Conservation (phyloP, 176 grass and related monocot species). For the Carex scoparia region DNA sequence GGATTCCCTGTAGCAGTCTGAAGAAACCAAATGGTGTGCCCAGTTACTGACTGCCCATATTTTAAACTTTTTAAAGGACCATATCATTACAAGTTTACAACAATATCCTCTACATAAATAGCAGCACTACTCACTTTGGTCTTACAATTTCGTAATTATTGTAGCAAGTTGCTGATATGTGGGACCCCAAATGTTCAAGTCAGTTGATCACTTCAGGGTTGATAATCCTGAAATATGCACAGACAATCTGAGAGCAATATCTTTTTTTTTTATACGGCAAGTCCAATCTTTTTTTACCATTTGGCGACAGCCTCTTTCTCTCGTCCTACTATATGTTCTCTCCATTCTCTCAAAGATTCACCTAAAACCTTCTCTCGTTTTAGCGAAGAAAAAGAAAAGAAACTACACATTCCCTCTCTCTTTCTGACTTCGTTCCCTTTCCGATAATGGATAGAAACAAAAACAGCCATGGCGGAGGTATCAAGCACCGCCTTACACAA, state of each 20-base stretch:
- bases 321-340: constrained; percentile 8
- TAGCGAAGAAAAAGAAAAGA: constrained; percentile 19
- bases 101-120: not conserved
- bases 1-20: not conserved
- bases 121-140: not conserved
- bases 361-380: not conserved
- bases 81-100: no score
- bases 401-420: not conserved
- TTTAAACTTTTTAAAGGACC: not conserved
- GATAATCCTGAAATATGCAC: not conserved
- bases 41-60: not conserved
- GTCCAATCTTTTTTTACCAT: not conserved
- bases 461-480: constrained; percentile 24
- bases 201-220: not conserved
- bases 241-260: not conserved
- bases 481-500: constrained; percentile 56
- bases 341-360: not conserved
- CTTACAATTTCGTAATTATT: not conserved
- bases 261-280: not conserved
- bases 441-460: constrained; percentile 33
- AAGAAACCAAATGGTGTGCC: not conserved
- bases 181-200: not conserved
- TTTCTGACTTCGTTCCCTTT: constrained; percentile 16
- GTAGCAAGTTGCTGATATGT: not conserved
- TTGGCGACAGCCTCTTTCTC: not conserved